Conservation (phyloP, 2,329 filamentous ascomycete species). For the Paracamarosporium sp. region DNA sequence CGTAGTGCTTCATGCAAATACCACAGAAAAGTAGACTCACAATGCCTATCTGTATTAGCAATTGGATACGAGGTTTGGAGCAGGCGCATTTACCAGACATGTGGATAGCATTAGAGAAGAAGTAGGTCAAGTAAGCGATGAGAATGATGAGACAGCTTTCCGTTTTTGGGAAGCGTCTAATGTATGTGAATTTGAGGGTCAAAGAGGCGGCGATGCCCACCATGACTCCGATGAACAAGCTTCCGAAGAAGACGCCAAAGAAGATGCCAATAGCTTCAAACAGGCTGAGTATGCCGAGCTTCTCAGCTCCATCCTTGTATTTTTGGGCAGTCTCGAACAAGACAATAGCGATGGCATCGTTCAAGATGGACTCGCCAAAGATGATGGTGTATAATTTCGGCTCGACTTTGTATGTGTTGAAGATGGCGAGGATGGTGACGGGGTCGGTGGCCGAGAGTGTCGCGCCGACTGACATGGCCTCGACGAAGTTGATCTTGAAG, state of each 20-base stretch:
- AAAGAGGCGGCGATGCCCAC: constrained; percentile 89
- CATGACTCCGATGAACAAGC: constrained; percentile 83
- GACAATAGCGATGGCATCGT: constrained; percentile 98
- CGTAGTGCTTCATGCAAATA: constrained; percentile 98
- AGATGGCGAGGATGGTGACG: constrained; percentile 96
- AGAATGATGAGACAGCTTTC: constrained; percentile 94
- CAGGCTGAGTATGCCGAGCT: constrained; percentile 77
- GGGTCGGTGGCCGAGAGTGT: constrained; percentile 97
- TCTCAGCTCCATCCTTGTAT: constrained; percentile 77
- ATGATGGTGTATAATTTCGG: constrained; percentile 98
- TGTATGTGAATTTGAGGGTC: constrained; percentile 91
- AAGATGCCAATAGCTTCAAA: constrained; percentile 94
- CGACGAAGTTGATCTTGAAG: constrained; percentile 86
- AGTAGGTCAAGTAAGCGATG: constrained; percentile 95
- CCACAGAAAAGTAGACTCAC: constrained; percentile 97
- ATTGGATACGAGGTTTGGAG: background rate
- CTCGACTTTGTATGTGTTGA: constrained; percentile 99
- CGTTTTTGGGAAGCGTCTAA: constrained; percentile 91
- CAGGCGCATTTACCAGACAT: constrained; percentile 78
- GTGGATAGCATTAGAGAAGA: constrained; percentile 93
- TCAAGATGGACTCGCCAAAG: constrained; percentile 97
- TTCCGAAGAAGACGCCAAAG: constrained; percentile 94
- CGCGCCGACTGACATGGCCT: constrained; percentile 94
- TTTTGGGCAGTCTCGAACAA: constrained; percentile 97
- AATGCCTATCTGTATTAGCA: constrained; percentile 69